Evolutionary conservation across 78 protist species (phyloP), one percentile per base, ranked within the genome.

Genomic region (Tieghemostelium lacteum): DNA sequence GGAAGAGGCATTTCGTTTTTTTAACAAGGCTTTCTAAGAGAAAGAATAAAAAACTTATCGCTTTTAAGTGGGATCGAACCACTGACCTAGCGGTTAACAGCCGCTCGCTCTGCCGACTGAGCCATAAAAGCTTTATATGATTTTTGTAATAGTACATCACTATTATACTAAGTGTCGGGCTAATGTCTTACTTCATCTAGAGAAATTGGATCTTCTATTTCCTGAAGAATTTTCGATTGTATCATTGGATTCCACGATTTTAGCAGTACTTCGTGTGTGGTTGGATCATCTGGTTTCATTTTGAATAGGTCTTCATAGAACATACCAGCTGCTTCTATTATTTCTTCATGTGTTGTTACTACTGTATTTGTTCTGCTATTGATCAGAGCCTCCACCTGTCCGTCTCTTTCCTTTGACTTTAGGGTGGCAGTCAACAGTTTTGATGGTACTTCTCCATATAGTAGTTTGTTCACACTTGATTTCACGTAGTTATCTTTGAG

Each of bases 41-140:
- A n/a, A n/a, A n/a, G n/a, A n/a, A n/a, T n/a, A n/a, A n/a, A n/a
- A n/a, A n/a, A n/a, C n/a, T n/a, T n/a, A n/a, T n/a, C n/a, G n/a
- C n/a, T n/a, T n/a, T n/a, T n/a, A n/a, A n/a, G n/a, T 67, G 74
- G 74, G 74, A 67, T 67, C 74, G 74, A 67, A 67, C 74, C 74
- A 67, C 42, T 54, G 74, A 67, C 74, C 74, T 67, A 67, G 58
- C 74, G 74, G 74, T 67, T 67, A 67, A 67, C 74, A 67, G 74
- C 74, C 74, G 74, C 58, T 67, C 74, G 74, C 74, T 67, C 74
- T 67, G 74, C 74, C 74, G 40, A 67, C 74, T 67, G 74, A 67
- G 74, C 74, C 74, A 67, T 67, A n/a, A n/a, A n/a, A n/a, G n/a
- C n/a, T n/a, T n/a, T n/a, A n/a, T n/a, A n/a, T n/a, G n/a, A n/a